phyloP scores from a whole-genome alignment of 768 basidiomycete genomes.

The Lentinula sp. region DNA sequence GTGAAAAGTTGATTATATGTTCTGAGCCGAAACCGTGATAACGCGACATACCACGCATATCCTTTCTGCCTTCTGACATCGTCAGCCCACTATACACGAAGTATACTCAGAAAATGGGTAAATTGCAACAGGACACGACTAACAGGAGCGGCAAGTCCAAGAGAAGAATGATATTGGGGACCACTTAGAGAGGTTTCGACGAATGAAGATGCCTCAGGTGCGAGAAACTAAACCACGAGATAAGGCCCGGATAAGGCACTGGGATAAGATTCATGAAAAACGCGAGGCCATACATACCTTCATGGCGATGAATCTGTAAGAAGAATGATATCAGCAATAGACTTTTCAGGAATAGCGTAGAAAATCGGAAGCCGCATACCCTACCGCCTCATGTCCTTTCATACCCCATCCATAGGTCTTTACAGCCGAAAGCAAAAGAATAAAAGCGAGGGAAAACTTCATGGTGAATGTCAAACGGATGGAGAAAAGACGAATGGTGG shows the following conservation, averaged over 20 bases:
- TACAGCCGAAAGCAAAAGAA: not conserved
- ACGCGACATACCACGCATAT: not conserved
- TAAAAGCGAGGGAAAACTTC: not conserved
- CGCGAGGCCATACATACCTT: not conserved
- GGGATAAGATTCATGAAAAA: not conserved
- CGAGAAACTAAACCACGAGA: not conserved
- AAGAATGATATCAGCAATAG: not conserved
- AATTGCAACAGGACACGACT: not conserved
- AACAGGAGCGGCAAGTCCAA: not conserved
- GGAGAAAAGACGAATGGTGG: not conserved
- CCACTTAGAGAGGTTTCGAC: not conserved
- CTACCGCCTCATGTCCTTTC: not conserved
- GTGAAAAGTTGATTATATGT: too few species aligned
- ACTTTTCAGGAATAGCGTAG: not conserved
- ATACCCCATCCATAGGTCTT: not conserved
- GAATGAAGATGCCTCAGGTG: not conserved
- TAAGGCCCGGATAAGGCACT: not conserved
- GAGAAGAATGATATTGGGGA: not conserved
- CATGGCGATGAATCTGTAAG: not conserved
- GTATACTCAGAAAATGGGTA: not conserved
- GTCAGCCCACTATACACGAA: not conserved
- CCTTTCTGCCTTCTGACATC: not conserved
- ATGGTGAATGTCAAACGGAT: not conserved
- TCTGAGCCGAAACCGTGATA: too few species aligned
- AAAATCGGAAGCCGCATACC: not conserved